A percentile compares a stretch with the other conserved stretches of the same genome.
Evolutionary conservation across 2,329 filamentous ascomycete species (phyloP).

Genomic region (Colletotrichum higginsianum): DNA sequence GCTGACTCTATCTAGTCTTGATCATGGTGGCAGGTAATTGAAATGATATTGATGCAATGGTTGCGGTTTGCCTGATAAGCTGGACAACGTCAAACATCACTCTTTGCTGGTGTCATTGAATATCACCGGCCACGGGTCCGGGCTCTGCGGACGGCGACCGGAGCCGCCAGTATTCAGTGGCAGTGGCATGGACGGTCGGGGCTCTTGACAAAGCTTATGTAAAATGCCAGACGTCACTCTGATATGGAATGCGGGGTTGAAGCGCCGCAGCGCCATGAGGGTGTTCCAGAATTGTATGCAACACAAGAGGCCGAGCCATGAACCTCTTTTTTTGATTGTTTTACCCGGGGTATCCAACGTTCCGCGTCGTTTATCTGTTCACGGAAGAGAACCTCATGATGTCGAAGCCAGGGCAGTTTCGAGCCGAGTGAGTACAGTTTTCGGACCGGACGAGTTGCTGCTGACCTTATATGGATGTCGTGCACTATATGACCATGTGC

Average conservation of each 20-base stretch:
- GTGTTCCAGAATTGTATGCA: not conserved
- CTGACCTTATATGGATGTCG: not conserved
- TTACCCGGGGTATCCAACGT: no score
- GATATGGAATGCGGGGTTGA: constrained; percentile 23
- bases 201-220: constrained; percentile 22
- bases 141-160: no score
- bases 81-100: no score
- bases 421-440: constrained; percentile 24
- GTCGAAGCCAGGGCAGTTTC: constrained; percentile 40
- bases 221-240: constrained; percentile 30
- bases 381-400: not conserved
- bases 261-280: not conserved
- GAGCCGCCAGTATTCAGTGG: no score
- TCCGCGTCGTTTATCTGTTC: no score
- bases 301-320: not conserved
- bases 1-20: not conserved
- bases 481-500: not conserved
- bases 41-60: not conserved
- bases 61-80: no score
- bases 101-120: no score
- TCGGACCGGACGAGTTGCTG: not conserved
- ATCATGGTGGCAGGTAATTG: not conserved
- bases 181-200: not conserved
- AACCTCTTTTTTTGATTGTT: no score
- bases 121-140: no score